phyloP scores from a whole-genome alignment of 1,284 basidiomycete genomes.

The Puccinia polysora region DNA sequence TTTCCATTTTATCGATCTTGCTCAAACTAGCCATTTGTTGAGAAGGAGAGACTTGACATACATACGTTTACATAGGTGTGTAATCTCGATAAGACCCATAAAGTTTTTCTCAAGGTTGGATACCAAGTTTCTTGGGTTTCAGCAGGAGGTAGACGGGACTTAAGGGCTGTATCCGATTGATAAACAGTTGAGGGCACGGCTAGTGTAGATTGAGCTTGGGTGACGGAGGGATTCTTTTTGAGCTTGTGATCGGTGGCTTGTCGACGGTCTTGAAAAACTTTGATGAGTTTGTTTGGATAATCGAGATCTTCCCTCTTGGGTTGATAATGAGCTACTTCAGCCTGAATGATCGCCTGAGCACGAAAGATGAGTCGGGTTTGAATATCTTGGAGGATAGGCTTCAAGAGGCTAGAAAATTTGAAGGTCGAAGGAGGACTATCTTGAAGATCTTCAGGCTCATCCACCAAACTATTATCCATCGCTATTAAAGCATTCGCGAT shows the following conservation, averaged over 20 bases:
- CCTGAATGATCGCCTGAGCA: conserved; percentile 79
- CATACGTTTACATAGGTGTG: conserved; percentile 82
- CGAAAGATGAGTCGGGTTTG: conserved; percentile 90
- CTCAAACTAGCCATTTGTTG: background rate
- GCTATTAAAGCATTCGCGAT: conserved; percentile 90
- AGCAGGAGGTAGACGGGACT: conserved; percentile 68
- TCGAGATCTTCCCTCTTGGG: conserved; percentile 72
- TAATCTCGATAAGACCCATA: conserved; percentile 80
- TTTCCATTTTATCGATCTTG: background rate
- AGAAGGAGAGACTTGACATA: conserved; percentile 6
- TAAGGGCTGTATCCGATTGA: conserved; percentile 56
- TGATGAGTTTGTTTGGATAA: conserved; percentile 69
- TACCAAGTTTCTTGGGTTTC: conserved; percentile 80
- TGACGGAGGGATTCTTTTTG: background rate
- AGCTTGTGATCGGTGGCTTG: conserved; percentile 49
- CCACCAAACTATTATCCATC: conserved; percentile 62
- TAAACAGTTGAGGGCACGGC: no score
- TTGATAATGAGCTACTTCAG: conserved; percentile 74
- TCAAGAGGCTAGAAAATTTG: conserved; percentile 62
- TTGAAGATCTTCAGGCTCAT: conserved; percentile 52
- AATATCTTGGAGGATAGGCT: conserved; percentile 86
- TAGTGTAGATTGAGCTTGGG: conserved; percentile 42
- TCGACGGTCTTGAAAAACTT: conserved; percentile 55
- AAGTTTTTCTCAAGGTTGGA: conserved; percentile 73
- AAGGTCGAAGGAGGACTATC: conserved; percentile 25